phyloP scores from a whole-genome alignment of 2,329 filamentous ascomycete species.

The Teratosphaeria pseudoeucalypti region DNA sequence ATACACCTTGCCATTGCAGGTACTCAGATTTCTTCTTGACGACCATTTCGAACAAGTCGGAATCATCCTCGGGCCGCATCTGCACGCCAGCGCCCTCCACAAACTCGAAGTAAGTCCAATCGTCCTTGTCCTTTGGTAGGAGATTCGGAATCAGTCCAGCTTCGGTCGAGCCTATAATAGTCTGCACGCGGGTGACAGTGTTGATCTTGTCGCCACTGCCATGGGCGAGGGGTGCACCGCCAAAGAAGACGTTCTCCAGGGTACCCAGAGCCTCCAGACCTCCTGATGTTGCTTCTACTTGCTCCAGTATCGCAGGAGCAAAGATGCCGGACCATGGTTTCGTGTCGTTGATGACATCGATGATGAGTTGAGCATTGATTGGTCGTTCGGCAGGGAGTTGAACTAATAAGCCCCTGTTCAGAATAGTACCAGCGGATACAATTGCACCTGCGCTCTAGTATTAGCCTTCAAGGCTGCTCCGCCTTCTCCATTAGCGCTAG shows the following conservation, averaged over 20 bases:
- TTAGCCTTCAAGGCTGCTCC: background rate
- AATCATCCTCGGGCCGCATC: slow-evolving; percentile 1
- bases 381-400: slow-evolving; percentile 1
- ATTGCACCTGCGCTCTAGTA: background rate
- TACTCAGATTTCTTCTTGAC: background rate
- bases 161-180: slow-evolving; percentile 2
- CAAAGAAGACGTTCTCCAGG: slow-evolving; percentile 2
- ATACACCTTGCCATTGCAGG: background rate
- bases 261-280: slow-evolving; percentile 1
- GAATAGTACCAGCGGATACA: background rate
- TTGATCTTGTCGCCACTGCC: slow-evolving; percentile 1
- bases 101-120: slow-evolving; percentile 4
- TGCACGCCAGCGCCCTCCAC: background rate
- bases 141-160: slow-evolving; percentile 1
- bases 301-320: slow-evolving; percentile 3
- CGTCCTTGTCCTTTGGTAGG: background rate
- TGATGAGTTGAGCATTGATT: background rate
- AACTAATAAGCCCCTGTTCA: background rate
- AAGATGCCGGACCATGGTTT: background rate
- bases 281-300: background rate
- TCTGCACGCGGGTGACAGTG: background rate
- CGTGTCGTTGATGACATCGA: slow-evolving; percentile 3
- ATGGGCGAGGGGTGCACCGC: slow-evolving; percentile 1
- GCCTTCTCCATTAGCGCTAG: background rate
- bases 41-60: slow-evolving; percentile 3